A percentile compares a stretch with the other conserved stretches of the same genome.
Conservation (phyloP, 2,329 filamentous ascomycete genomes). For the Aaosphaeria arxii region DNA sequence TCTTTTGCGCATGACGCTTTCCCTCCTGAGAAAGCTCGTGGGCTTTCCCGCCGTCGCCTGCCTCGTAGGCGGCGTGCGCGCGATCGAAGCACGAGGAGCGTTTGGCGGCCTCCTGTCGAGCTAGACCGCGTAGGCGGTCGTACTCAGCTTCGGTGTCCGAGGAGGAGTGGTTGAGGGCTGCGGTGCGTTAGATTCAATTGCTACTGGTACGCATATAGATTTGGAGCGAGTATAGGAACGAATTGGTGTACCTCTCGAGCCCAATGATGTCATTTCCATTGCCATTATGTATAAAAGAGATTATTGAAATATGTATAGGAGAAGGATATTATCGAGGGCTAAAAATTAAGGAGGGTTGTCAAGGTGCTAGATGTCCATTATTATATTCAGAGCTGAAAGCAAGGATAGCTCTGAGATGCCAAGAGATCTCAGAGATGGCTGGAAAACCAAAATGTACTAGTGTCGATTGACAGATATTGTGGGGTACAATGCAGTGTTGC, state of each 20-base stretch:
- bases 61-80: constrained; percentile 71
- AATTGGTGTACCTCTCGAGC: constrained; percentile 28
- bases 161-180: constrained; percentile 36
- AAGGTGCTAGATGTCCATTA: too few species aligned
- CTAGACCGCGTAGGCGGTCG: constrained; percentile 81
- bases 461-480: too few species aligned
- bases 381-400: too few species aligned
- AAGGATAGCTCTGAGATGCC: too few species aligned
- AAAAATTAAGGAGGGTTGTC: too few species aligned
- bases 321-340: too few species aligned
- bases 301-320: background rate
- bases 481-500: too few species aligned
- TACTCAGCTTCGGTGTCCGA: constrained; percentile 71
- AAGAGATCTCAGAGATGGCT: too few species aligned
- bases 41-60: constrained; percentile 78
- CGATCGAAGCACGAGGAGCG: constrained; percentile 71
- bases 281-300: constrained; percentile 17
- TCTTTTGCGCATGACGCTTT: constrained; percentile 77
- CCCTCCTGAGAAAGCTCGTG: constrained; percentile 82
- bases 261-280: constrained; percentile 34
- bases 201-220: background rate
- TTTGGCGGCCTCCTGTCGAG: constrained; percentile 75
- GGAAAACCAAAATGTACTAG: too few species aligned
- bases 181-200: background rate
- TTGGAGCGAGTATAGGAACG: background rate